Evolutionary conservation across 345 rosid species (phyloP).

Genomic region (Lumnitzera littorea): DNA sequence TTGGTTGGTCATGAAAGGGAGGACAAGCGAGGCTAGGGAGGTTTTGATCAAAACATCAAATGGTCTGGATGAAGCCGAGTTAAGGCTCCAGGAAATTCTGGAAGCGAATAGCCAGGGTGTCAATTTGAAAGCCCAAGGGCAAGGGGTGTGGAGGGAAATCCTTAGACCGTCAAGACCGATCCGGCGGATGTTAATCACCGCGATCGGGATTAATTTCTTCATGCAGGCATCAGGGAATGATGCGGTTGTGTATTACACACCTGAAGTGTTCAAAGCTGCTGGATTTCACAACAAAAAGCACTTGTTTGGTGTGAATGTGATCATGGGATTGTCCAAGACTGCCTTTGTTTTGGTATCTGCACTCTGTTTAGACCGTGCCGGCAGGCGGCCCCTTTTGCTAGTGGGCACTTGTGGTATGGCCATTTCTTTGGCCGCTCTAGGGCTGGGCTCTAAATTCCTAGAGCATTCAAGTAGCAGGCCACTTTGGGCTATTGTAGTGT

Average conservation of each 20-base stretch:
- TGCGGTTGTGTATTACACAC: constrained; percentile 51
- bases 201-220: constrained; percentile 54
- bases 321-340: constrained; percentile 47
- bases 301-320: constrained; percentile 35
- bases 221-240: constrained; percentile 66
- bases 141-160: constrained; percentile 43
- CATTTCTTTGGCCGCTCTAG: constrained; percentile 3
- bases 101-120: constrained; percentile 8
- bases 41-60: constrained; percentile 35
- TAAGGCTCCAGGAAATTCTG: constrained; percentile 27
- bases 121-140: constrained; percentile 7
- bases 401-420: constrained; percentile 9
- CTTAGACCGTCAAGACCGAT: constrained; percentile 26
- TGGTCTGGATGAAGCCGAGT: constrained; percentile 28
- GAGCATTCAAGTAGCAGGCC: constrained; percentile 8
- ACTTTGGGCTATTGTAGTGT: constrained; percentile 10
- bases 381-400: constrained; percentile 35
- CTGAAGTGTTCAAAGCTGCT: constrained; percentile 35
- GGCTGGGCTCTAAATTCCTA: constrained; percentile 15
- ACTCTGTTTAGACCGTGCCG: constrained; percentile 33
- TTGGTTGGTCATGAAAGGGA: constrained; percentile 54
- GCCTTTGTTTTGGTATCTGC: constrained; percentile 31
- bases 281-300: constrained; percentile 27
- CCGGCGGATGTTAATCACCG: constrained; percentile 32
- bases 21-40: constrained; percentile 30